phyloP scores from a whole-genome alignment of 768 basidiomycete genomes.

The Punctularia strigosozonata region DNA sequence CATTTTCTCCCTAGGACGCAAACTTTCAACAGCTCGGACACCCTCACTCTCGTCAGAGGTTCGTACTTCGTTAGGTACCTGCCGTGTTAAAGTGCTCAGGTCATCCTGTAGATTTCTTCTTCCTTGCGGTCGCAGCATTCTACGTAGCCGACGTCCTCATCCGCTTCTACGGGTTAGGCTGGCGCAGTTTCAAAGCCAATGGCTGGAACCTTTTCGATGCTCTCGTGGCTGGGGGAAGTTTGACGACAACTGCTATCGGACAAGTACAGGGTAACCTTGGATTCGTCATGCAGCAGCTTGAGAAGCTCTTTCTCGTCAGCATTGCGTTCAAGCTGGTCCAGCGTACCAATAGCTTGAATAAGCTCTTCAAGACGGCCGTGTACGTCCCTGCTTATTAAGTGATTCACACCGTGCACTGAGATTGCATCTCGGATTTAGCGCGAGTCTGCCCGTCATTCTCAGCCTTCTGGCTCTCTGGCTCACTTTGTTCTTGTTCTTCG shows the following conservation, averaged over 20 bases:
- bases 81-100: slow-evolving; percentile 2
- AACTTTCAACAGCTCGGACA: too few relatives aligned
- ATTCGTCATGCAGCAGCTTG: slow-evolving; percentile 64
- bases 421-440: slow-evolving; percentile 28
- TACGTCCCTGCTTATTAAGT: slow-evolving; percentile 28
- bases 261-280: too few relatives aligned
- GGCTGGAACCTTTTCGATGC: slow-evolving; percentile 95
- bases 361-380: slow-evolving; percentile 94
- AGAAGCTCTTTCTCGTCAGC: slow-evolving; percentile 86
- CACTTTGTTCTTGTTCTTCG: slow-evolving; percentile 83
- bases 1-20: too few relatives aligned
- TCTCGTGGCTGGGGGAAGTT: slow-evolving; percentile 66
- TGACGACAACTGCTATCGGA: slow-evolving; percentile 79
- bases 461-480: slow-evolving; percentile 84
- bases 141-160: slow-evolving; percentile 71
- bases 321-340: slow-evolving; percentile 94
- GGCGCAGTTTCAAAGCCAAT: slow-evolving; percentile 72
- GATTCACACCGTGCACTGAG: slow-evolving; percentile 1
- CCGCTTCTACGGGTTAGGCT: slow-evolving; percentile 77
- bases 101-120: slow-evolving; percentile 51
- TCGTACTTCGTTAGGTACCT: too few relatives aligned
- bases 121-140: slow-evolving; percentile 57
- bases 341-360: slow-evolving; percentile 76
- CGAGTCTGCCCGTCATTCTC: slow-evolving; percentile 77
- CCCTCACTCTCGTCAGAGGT: too few relatives aligned